Percentiles rank a stretch among this genome's conserved stretches.
Conservation (phyloP, 2,329 filamentous ascomycete species). For the Nemania bipapillata region DNA sequence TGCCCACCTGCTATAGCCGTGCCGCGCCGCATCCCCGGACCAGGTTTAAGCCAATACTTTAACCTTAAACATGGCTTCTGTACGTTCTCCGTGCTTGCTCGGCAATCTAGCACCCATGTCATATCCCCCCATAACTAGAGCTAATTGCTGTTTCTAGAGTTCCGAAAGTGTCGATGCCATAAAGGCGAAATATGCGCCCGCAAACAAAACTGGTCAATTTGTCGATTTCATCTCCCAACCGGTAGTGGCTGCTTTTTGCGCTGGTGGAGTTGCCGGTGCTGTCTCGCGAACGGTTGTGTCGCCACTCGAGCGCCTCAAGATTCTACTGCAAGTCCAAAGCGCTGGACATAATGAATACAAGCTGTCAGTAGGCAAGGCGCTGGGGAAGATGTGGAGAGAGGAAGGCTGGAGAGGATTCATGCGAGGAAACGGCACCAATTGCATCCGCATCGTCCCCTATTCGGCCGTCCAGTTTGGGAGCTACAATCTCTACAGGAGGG, state of each 20-base stretch:
- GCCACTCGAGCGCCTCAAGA: constrained; percentile 93
- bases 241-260: constrained; percentile 89
- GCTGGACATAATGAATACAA: constrained; percentile 92
- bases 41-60: constrained; percentile 30
- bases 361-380: constrained; percentile 85
- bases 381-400: constrained; percentile 95
- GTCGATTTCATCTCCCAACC: constrained; percentile 76
- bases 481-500: constrained; percentile 96
- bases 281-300: constrained; percentile 98
- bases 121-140: constrained; percentile 13
- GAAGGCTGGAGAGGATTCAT: constrained; percentile 98
- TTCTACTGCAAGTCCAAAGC: constrained; percentile 96
- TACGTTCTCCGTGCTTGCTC: constrained; percentile 46
- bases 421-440: constrained; percentile 98
- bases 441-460: constrained; percentile 97
- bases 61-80: constrained; percentile 53
- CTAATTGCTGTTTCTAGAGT: constrained; percentile 40
- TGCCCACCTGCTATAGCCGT: constrained; percentile 26
- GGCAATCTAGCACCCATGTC: background rate
- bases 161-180: constrained; percentile 44
- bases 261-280: constrained; percentile 91
- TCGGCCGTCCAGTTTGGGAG: constrained; percentile 98
- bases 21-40: constrained; percentile 29
- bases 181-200: constrained; percentile 49
- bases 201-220: constrained; percentile 51